phyloP scores from a whole-genome alignment of 1,139 yeast genomes.

The Arxiozyma slooffiae region DNA sequence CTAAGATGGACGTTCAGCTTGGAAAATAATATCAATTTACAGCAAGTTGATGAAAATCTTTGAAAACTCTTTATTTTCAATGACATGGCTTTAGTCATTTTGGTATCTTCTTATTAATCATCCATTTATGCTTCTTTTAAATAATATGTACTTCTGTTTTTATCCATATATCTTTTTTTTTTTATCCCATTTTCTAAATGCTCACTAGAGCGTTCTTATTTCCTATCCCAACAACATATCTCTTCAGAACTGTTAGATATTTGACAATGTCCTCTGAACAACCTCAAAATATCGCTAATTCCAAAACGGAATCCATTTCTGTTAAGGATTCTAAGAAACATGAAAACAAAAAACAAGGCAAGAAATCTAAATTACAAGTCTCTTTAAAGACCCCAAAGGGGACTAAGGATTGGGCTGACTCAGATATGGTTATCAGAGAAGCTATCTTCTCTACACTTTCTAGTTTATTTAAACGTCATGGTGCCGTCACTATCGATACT shows the following conservation, averaged over 20 bases:
- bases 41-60: neutral
- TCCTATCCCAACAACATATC: neutral
- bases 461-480: constrained; percentile 78
- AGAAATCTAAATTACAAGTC: constrained; percentile 40
- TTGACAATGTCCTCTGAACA: constrained; percentile 6
- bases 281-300: neutral
- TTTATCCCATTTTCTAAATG: constrained; percentile 1
- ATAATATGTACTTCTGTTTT: neutral
- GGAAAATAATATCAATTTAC: neutral
- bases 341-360: constrained; percentile 11
- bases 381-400: constrained; percentile 92
- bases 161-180: neutral
- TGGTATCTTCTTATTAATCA: neutral
- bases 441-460: constrained; percentile 70
- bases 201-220: constrained; percentile 4
- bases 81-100: neutral
- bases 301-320: neutral
- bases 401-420: constrained; percentile 96
- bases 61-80: neutral
- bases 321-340: constrained; percentile 7
- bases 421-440: constrained; percentile 90
- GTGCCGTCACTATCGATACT: constrained; percentile 95
- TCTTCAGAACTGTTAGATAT: neutral
- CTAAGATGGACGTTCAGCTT: neutral
- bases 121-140: neutral